These are phyloP conservation scores for Penicillium sp. DNA, from an alignment of 2,329 filamentous ascomycete genomes.

Conservation along the genomic window DNA sequence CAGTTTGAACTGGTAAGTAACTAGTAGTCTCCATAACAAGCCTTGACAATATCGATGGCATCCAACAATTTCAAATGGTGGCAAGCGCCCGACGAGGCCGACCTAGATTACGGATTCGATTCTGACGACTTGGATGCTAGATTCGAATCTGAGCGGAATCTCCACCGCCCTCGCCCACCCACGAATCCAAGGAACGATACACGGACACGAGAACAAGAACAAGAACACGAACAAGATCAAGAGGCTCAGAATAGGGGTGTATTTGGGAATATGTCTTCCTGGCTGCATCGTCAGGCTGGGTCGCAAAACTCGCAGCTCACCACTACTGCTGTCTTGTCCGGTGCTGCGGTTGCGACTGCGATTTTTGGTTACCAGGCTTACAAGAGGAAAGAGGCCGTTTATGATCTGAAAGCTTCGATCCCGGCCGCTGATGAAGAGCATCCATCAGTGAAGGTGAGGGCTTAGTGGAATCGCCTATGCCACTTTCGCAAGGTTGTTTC, in stretches of 20 bases:
- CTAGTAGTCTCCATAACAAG: neutral
- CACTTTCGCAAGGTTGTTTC: neutral
- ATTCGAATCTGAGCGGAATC: slow-evolving; percentile 18
- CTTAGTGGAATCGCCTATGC: neutral
- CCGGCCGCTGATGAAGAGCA: slow-evolving; percentile 55
- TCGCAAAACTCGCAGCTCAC: slow-evolving; percentile 45
- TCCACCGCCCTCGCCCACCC: slow-evolving; percentile 1
- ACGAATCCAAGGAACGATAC: slow-evolving; percentile 6
- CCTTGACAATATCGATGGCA: slow-evolving; percentile 10
- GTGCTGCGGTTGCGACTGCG: slow-evolving; percentile 47
- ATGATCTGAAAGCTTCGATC: slow-evolving; percentile 62
- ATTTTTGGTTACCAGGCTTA: slow-evolving; percentile 60
- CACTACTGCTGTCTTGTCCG: slow-evolving; percentile 44
- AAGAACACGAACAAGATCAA: neutral
- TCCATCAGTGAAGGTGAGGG: slow-evolving; percentile 50
- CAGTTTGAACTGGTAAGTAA: neutral
- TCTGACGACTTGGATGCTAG: slow-evolving; percentile 26
- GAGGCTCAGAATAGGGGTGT: slow-evolving; percentile 9
- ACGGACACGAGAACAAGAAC: slow-evolving; percentile 1
- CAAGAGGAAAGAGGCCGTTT: slow-evolving; percentile 55
- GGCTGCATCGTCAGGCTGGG: slow-evolving; percentile 44
- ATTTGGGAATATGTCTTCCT: slow-evolving; percentile 41
- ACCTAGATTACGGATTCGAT: slow-evolving; percentile 28
- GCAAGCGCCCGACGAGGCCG: slow-evolving; percentile 18
- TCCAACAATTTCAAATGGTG: slow-evolving; percentile 17